Conservation (phyloP, 2,329 filamentous ascomycete species). For the Cadophora malorum region DNA sequence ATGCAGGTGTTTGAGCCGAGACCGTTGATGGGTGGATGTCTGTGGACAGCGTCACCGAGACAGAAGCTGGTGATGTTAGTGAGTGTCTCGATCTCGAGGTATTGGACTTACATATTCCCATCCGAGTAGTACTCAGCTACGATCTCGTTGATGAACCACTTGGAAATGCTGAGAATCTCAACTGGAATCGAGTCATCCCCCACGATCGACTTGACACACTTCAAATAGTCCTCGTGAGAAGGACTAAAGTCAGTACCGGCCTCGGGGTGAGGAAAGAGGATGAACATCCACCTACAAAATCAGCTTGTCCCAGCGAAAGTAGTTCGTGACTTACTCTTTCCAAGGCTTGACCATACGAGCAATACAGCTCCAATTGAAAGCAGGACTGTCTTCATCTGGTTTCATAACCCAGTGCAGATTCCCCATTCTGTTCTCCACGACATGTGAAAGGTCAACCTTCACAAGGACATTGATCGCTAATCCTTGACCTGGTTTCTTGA, state of each 20-base stretch:
- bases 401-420: conserved; percentile 67
- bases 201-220: conserved; percentile 56
- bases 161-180: conserved; percentile 59
- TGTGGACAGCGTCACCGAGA: conserved; percentile 63
- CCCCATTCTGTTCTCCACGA: conserved; percentile 57
- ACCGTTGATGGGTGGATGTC: conserved; percentile 63
- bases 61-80: conserved; percentile 49
- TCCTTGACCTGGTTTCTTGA: conserved; percentile 53
- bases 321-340: conserved; percentile 51
- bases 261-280: conserved; percentile 54
- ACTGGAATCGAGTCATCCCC: conserved; percentile 59
- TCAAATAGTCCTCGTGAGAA: conserved; percentile 53
- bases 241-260: conserved; percentile 50
- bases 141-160: conserved; percentile 67
- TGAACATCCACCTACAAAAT: conserved; percentile 58
- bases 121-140: conserved; percentile 60
- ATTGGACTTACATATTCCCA: conserved; percentile 41
- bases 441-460: conserved; percentile 56
- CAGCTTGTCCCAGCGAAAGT: conserved; percentile 6
- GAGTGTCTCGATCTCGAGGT: no score
- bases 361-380: conserved; percentile 57
- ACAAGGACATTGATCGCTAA: conserved; percentile 57
- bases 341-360: conserved; percentile 68
- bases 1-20: conserved; percentile 65
- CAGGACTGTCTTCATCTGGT: conserved; percentile 57